Evolutionary conservation across 2,329 filamentous ascomycete species (phyloP).

Genomic region (Fusarium pseudoanthophilum): DNA sequence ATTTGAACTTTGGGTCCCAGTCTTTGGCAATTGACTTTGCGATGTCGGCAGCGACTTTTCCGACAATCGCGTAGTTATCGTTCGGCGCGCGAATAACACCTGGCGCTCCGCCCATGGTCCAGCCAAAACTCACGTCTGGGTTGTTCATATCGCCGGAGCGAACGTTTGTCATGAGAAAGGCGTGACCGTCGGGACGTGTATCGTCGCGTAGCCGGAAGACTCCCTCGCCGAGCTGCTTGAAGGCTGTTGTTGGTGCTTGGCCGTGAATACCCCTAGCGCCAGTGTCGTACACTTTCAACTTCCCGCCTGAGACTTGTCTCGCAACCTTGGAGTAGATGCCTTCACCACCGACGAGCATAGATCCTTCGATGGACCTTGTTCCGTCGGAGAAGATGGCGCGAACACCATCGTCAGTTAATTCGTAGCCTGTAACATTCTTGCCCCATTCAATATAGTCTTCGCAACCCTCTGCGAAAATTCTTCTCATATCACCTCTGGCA

Average conservation of each 20-base stretch:
- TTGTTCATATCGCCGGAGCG: conserved; percentile 69
- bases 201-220: conserved; percentile 67
- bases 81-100: conserved; percentile 68
- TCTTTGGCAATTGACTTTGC: conserved; percentile 63
- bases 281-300: conserved; percentile 70
- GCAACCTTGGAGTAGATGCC: conserved; percentile 71
- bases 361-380: conserved; percentile 66
- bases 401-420: conserved; percentile 65
- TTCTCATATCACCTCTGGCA: conserved; percentile 71
- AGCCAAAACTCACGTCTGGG: conserved; percentile 66
- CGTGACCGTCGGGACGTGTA: conserved; percentile 55
- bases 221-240: conserved; percentile 70
- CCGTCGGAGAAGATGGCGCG: conserved; percentile 69
- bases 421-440: conserved; percentile 67
- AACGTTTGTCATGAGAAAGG: conserved; percentile 72
- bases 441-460: conserved; percentile 66
- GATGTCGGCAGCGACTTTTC: conserved; percentile 65
- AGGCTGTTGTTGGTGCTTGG: conserved; percentile 70
- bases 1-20: conserved; percentile 66
- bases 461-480: conserved; percentile 65
- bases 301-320: conserved; percentile 67
- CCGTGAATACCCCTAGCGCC: conserved; percentile 73
- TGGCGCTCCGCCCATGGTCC: conserved; percentile 69
- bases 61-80: conserved; percentile 68
- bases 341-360: conserved; percentile 70